phyloP scores from a whole-genome alignment of 2,329 filamentous ascomycete genomes.

The Magnaporthiopsis rhizophila region DNA sequence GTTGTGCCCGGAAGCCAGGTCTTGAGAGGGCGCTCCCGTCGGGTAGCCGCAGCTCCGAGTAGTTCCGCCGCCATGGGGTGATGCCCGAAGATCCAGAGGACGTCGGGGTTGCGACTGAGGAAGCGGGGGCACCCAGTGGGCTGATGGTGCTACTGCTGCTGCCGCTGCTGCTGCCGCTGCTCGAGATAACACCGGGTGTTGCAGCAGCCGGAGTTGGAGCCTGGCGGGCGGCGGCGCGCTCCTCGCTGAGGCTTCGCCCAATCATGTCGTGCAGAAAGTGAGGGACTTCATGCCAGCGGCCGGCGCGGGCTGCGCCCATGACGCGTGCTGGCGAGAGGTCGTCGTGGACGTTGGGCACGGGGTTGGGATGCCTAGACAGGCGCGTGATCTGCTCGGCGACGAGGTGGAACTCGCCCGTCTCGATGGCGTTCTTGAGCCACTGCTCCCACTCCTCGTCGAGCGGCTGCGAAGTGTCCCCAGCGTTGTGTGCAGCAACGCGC shows the following conservation, averaged over 20 bases:
- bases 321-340: slow-evolving; percentile 41
- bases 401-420: slow-evolving; percentile 48
- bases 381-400: slow-evolving; percentile 35
- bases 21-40: not conserved
- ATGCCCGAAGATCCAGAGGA: slow-evolving; percentile 1
- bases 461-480: slow-evolving; percentile 48
- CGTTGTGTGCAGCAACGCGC: slow-evolving; percentile 54
- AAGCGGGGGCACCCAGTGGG: not conserved
- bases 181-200: not conserved
- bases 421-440: slow-evolving; percentile 63
- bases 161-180: slow-evolving; percentile 3
- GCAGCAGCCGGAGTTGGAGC: not conserved
- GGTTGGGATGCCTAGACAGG: slow-evolving; percentile 24
- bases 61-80: not conserved
- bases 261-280: slow-evolving; percentile 46
- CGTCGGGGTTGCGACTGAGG: not conserved
- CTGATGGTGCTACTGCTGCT: not conserved
- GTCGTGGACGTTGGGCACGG: slow-evolving; percentile 18
- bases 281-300: slow-evolving; percentile 51
- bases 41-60: not conserved
- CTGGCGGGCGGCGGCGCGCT: slow-evolving; percentile 15
- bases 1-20: not conserved
- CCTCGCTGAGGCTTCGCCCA: slow-evolving; percentile 35
- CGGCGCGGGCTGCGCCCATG: slow-evolving; percentile 45
- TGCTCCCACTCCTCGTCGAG: slow-evolving; percentile 69